Percentiles rank a stretch among this genome's conserved stretches.
Conservation (phyloP, 805 yeast species). For the Candida berthetii region DNA sequence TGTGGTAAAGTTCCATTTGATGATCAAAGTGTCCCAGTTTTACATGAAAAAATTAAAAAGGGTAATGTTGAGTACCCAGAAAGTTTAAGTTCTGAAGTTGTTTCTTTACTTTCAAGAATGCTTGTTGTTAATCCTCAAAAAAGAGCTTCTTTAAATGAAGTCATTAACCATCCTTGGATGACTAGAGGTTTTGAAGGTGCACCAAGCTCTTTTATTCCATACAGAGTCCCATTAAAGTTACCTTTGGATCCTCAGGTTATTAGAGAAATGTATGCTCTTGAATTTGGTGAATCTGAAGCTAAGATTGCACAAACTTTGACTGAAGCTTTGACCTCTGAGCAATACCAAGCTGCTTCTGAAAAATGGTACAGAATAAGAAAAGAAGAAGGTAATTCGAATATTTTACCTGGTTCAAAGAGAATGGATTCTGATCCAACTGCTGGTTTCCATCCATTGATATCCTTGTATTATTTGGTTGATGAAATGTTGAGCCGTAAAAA, state of each 20-base stretch:
- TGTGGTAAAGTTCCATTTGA: constrained; percentile 99
- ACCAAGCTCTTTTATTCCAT: constrained; percentile 68
- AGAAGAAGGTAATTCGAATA: constrained; percentile 16
- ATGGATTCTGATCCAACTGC: constrained; percentile 53
- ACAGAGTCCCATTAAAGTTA: constrained; percentile 62
- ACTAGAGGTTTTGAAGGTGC: constrained; percentile 74
- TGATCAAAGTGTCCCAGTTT: constrained; percentile 84
- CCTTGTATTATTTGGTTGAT: constrained; percentile 79
- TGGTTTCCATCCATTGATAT: constrained; percentile 83
- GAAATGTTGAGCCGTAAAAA: constrained; percentile 74
- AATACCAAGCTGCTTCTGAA: constrained; percentile 55
- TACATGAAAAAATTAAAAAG: constrained; percentile 89
- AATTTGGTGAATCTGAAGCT: constrained; percentile 63
- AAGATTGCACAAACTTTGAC: constrained; percentile 51
- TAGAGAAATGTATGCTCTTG: constrained; percentile 69
- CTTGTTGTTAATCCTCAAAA: constrained; percentile 82
- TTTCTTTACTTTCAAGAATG: constrained; percentile 79
- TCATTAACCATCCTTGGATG: constrained; percentile 94
- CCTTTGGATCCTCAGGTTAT: constrained; percentile 68
- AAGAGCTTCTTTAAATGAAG: constrained; percentile 75
- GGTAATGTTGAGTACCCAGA: constrained; percentile 91
- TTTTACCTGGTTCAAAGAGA: background rate
- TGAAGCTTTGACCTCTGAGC: constrained; percentile 51
- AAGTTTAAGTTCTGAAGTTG: constrained; percentile 72
- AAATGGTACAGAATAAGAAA: constrained; percentile 63